These are phyloP conservation scores for Saturnispora saitoi DNA, from an alignment of 805 yeast species.

Conservation along the genomic window DNA sequence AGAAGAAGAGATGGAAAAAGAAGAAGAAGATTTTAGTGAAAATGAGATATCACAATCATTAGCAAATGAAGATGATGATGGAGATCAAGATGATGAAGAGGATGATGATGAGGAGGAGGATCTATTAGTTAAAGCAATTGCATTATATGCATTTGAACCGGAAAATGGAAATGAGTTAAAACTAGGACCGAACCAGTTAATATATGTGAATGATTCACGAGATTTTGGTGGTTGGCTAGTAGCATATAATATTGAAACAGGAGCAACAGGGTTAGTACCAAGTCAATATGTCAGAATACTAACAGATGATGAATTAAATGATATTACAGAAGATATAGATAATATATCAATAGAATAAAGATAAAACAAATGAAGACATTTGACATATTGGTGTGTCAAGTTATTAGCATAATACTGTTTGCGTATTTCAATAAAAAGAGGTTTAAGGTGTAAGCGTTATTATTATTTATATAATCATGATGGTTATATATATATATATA, in stretches of 20 bases:
- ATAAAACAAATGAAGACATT: neutral
- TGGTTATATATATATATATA: neutral
- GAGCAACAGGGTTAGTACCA: slow-evolving; percentile 88
- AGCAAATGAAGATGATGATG: slow-evolving; percentile 6
- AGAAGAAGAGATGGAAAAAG: neutral
- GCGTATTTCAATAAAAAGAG: neutral
- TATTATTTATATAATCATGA: neutral
- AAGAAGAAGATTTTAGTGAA: slow-evolving; percentile 5
- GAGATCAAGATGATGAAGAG: slow-evolving; percentile 13
- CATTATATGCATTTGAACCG: slow-evolving; percentile 81
- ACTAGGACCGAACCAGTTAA: slow-evolving; percentile 68
- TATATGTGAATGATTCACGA: slow-evolving; percentile 63
- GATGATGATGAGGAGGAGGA: slow-evolving; percentile 13
- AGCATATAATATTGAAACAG: slow-evolving; percentile 68
- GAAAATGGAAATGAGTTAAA: slow-evolving; percentile 91
- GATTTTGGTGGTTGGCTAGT: slow-evolving; percentile 76
- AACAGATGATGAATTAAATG: slow-evolving; percentile 21
- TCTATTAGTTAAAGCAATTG: slow-evolving; percentile 48
- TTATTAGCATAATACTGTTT: neutral
- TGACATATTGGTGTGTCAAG: neutral
- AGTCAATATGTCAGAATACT: slow-evolving; percentile 74
- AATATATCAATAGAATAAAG: slow-evolving; percentile 7
- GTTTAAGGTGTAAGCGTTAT: neutral
- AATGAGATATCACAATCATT: slow-evolving; percentile 6
- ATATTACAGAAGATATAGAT: slow-evolving; percentile 22